phyloP scores from a whole-genome alignment of 2,329 filamentous ascomycete species.

The Biscogniauxia sp. region DNA sequence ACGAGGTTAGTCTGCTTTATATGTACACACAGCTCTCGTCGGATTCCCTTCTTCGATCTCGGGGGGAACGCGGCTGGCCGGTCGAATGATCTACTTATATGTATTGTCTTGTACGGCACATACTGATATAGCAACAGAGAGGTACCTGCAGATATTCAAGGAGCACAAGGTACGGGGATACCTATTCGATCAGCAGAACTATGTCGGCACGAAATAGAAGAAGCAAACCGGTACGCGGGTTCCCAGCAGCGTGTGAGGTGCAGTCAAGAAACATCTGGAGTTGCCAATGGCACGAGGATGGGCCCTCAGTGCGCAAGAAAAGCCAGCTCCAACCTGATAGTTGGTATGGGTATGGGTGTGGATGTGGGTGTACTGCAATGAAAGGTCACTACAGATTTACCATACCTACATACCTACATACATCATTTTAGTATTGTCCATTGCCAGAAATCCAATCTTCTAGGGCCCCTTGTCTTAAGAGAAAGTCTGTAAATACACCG shows the following conservation, averaged over 20 bases:
- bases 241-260: not conserved
- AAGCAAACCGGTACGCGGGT: not conserved
- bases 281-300: slow-evolving; percentile 7
- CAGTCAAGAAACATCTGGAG: not conserved
- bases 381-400: not conserved
- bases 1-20: slow-evolving; percentile 61
- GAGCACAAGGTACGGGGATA: slow-evolving; percentile 76
- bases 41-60: not conserved
- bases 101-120: not conserved
- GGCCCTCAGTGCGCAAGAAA: slow-evolving; percentile 2
- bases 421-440: slow-evolving; percentile 13
- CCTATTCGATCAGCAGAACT: slow-evolving; percentile 77
- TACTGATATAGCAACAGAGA: slow-evolving; percentile 33
- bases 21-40: not conserved
- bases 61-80: not conserved
- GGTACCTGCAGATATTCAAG: slow-evolving; percentile 76
- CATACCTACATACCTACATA: not conserved
- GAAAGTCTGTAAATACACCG: not conserved
- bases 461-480: not conserved
- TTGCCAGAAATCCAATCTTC: slow-evolving; percentile 3
- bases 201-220: slow-evolving; percentile 40
- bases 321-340: slow-evolving; percentile 3
- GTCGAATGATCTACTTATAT: too few species aligned
- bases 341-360: not conserved
- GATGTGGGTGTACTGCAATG: slow-evolving; percentile 1